Evolutionary conservation across 306 rosid species (phyloP), one percentile per base, ranked within the genome.

Genomic region (Prinsepia uniflora): DNA sequence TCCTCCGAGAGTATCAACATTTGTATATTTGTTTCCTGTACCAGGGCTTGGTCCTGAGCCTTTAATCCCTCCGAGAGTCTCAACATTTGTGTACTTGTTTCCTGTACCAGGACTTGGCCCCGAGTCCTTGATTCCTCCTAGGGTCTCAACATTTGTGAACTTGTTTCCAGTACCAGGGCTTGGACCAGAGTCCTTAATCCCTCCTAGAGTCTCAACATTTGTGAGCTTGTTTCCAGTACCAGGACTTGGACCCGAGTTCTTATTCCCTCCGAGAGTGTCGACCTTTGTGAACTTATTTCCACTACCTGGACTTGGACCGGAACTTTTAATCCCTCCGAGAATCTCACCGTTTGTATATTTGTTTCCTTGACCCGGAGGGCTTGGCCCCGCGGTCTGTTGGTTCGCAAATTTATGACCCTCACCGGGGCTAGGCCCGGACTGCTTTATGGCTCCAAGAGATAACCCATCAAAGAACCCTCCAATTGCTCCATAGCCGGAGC

Each of bases 391-490:
- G 4, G 6, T 15, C 6, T 76, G n/a, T 11, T 57, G n/a, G 24
- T 41, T 52, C 1, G 80, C 62, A 34, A 55, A 40, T 17, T 71
- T 36, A 44, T 78, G 18, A 24, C 81, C 81, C 8, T 18, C 0
- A 5, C 62, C 77, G 9, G 72, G 65, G 18, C 78, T 77, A 0
- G 79, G 79, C 0, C 85, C 85, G 0, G 76, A 74, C 1, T 73
- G 50, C 55, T 77, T 81, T 6, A 75, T 55, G 6, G 74, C 84
- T 0, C 59, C 56, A 8, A 76, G 70, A 34, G 82, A 73, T 6
- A 88, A 74, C 80, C 91, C 88, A 9, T 81, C 83, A 61, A 81
- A 84, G 59, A 85, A 79, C 20, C 45, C 84, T 17, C 70, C 84
- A 0, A 67, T 69, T 10, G 63, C 78, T 70, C 46, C 63, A 1